Percentiles rank a stretch among this genome's conserved stretches.
These are phyloP conservation scores for Leccinum boreale DNA, from an alignment of 768 basidiomycete genomes.

Conservation along the genomic window DNA sequence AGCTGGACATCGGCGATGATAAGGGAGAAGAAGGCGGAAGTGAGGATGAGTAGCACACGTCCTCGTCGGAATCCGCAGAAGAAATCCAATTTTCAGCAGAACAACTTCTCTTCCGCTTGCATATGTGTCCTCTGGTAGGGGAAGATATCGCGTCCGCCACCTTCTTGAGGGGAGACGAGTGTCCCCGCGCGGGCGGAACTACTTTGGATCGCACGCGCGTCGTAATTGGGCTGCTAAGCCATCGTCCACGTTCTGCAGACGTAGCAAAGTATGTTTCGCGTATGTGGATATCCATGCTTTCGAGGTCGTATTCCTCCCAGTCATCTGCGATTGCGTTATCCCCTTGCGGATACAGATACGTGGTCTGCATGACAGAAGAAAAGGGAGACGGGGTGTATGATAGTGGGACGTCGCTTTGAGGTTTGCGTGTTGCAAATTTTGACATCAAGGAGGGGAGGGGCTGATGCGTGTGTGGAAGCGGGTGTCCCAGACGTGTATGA, in stretches of 20 bases:
- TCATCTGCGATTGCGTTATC: slow-evolving; percentile 20
- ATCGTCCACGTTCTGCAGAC: slow-evolving; percentile 58
- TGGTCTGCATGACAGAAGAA: not conserved
- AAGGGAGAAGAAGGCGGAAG: slow-evolving; percentile 44
- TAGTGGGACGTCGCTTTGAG: not conserved
- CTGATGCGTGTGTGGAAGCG: not conserved
- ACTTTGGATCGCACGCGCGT: slow-evolving; percentile 14
- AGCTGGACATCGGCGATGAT: slow-evolving; percentile 39
- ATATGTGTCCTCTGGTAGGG: not conserved
- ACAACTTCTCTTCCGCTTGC: not conserved
- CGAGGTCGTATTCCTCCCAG: slow-evolving; percentile 29
- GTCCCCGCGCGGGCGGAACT: slow-evolving; percentile 14
- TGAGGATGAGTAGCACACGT: slow-evolving; percentile 19
- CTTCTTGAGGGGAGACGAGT: slow-evolving; percentile 24
- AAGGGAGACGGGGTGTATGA: slow-evolving; percentile 3
- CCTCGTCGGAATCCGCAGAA: slow-evolving; percentile 15
- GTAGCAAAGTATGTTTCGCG: slow-evolving; percentile 52
- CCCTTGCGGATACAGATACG: slow-evolving; percentile 6
- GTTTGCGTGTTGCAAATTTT: slow-evolving; percentile 10
- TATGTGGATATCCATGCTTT: slow-evolving; percentile 31
- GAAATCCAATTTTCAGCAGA: slow-evolving; percentile 1
- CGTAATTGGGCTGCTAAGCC: slow-evolving; percentile 50
- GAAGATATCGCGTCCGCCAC: slow-evolving; percentile 2
- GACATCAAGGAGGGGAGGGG: slow-evolving; percentile 20
- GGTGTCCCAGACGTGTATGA: not conserved